Evolutionary conservation across 352 stramenopile species (phyloP).

Genomic region (Thalassiosira ordinaria): DNA sequence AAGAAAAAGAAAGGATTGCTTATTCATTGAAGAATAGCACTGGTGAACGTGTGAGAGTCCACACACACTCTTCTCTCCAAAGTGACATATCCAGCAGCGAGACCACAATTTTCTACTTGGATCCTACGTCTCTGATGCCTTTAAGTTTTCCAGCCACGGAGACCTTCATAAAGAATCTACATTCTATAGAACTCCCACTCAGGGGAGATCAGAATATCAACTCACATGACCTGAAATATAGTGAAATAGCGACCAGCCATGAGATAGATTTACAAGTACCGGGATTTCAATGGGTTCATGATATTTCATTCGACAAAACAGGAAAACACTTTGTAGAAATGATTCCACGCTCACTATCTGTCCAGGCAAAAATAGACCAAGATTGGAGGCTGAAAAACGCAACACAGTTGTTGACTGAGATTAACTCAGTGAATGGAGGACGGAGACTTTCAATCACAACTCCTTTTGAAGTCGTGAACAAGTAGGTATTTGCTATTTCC

Average conservation of each 20-base stretch:
- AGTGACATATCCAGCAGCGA: constrained; percentile 37
- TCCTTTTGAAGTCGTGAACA: constrained; percentile 85
- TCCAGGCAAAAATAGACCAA: constrained; percentile 67
- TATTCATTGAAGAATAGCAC: constrained; percentile 88
- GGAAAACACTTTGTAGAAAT: constrained; percentile 81
- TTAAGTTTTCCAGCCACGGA: constrained; percentile 86
- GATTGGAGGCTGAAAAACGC: constrained; percentile 87
- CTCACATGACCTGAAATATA: constrained; percentile 32
- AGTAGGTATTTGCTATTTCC: constrained; percentile 83
- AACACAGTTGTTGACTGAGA: constrained; percentile 86
- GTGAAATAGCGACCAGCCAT: constrained; percentile 59
- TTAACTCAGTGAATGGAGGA: constrained; percentile 86
- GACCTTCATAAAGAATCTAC: constrained; percentile 86
- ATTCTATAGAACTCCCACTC: constrained; percentile 85
- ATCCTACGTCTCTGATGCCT: constrained; percentile 75
- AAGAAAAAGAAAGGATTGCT: constrained; percentile 79
- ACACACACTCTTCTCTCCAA: constrained; percentile 63
- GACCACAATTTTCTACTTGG: constrained; percentile 81
- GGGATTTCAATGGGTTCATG: constrained; percentile 83
- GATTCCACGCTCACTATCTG: constrained; percentile 65
- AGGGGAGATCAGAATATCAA: constrained; percentile 78
- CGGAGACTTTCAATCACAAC: constrained; percentile 79
- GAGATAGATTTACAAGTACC: constrained; percentile 85
- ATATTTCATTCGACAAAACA: constrained; percentile 82
- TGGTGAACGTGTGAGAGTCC: constrained; percentile 84